Percentiles rank a stretch among this genome's conserved stretches.
phyloP scores from a whole-genome alignment of 2,329 filamentous ascomycete genomes.

The Colletotrichum cordylinicola region DNA sequence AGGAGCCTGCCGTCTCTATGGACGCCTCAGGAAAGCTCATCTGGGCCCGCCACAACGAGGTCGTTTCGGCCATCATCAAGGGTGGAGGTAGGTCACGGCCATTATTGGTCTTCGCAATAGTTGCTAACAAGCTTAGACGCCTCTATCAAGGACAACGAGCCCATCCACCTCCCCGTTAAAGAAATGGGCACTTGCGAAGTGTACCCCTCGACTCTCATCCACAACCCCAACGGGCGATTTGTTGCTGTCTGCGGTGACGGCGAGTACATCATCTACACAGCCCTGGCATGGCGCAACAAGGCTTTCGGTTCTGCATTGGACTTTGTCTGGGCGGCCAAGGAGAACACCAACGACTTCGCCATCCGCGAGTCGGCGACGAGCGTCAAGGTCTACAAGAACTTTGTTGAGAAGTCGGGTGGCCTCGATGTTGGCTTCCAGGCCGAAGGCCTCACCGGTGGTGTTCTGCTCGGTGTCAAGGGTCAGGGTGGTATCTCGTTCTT shows the following conservation, averaged over 20 bases:
- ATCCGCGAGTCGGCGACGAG: constrained; percentile 94
- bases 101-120: neutral
- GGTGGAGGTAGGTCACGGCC: constrained; percentile 64
- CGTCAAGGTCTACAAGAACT: constrained; percentile 98
- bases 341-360: constrained; percentile 97
- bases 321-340: constrained; percentile 96
- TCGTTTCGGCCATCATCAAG: constrained; percentile 94
- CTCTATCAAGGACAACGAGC: constrained; percentile 84
- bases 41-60: constrained; percentile 94
- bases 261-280: constrained; percentile 99
- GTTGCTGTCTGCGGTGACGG: constrained; percentile 87
- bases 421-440: constrained; percentile 95
- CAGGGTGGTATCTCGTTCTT: constrained; percentile 95
- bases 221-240: constrained; percentile 95
- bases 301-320: constrained; percentile 94
- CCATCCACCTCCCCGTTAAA: constrained; percentile 87
- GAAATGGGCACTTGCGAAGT: constrained; percentile 96
- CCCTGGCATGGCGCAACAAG: constrained; percentile 95
- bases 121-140: constrained; percentile 61
- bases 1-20: constrained; percentile 98
- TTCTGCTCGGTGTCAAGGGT: constrained; percentile 91
- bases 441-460: constrained; percentile 87
- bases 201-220: constrained; percentile 91
- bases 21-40: constrained; percentile 94
- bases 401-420: constrained; percentile 87